Base-by-base conservation (phyloP, 2,329 filamentous ascomycete genomes). In the Paramyrothecium roridum region DNA sequence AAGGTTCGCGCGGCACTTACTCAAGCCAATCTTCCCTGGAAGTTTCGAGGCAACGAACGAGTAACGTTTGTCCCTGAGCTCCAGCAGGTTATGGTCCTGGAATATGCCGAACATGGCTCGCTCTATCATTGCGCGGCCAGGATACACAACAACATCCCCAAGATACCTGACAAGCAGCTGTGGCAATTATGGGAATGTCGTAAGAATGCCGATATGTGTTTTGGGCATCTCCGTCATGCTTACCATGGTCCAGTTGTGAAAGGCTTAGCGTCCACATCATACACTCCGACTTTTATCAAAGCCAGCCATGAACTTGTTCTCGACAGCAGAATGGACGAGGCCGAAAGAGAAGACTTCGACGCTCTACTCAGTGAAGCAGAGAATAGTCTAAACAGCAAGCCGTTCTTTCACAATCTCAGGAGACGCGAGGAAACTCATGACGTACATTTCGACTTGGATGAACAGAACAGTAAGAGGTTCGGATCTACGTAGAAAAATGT, bases 371-470 rank as follows among this genome's bases (percentile, higher is more conserved):
- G 37, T 16, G 6, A 43, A 43, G 37, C 37, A 17, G 37, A 43
- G 37, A 6, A 43, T 43, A 16, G 37, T 13, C 37, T 43, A 6
- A 13, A 43, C 37, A 6, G 16, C 37, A 43, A 7, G 7, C 7
- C 37, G 13, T 43, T 43, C 37, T 43, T 43, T 17, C 13, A 6
- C 37, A 13, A 43, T 19, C n/a, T 17, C 6, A 43, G n/a, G 13
- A 43, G 12, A 7, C 37, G n/a, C 16, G 37, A 17, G 13, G 13
- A 43, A 33, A 21, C 26, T 3, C 49, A 51, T 20, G 49, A 51
- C 33, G 49, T 40, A 33, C 26, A 51, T 19, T 51, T 51, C 20
- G 49, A 51, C 33, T 20, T 51, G 33, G 49, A 51, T 19, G 49
- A 51, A 21, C 19, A 16, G 40, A 51, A 51, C 16, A 51, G 49